Percentiles rank a stretch among this genome's conserved stretches.
These are phyloP conservation scores for Emericellopsis atlantica DNA, from an alignment of 2,329 filamentous ascomycete species.

Conservation along the genomic window DNA sequence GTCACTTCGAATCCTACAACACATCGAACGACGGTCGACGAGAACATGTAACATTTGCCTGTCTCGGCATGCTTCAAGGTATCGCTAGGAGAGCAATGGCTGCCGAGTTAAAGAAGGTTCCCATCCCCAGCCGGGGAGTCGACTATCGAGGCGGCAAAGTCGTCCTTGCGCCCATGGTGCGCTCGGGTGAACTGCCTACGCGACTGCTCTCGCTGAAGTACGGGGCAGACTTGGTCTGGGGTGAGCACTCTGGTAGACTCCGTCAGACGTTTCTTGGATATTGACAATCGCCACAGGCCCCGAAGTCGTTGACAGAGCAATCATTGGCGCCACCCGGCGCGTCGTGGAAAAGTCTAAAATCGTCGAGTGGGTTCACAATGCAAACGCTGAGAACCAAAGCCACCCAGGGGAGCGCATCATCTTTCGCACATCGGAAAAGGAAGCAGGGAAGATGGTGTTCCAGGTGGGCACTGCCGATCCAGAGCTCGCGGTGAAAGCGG, in stretches of 20 bases:
- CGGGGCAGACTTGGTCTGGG: constrained; percentile 95
- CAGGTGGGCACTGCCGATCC: constrained; percentile 86
- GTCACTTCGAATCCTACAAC: neutral
- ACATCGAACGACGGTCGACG: neutral
- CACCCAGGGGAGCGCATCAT: constrained; percentile 56
- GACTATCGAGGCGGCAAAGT: constrained; percentile 84
- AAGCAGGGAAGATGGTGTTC: constrained; percentile 69
- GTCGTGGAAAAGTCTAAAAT: constrained; percentile 66
- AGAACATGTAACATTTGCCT: neutral
- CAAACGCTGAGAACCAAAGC: constrained; percentile 56
- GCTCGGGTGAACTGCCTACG: constrained; percentile 89
- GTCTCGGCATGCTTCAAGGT: constrained; percentile 16
- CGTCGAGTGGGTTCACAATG: constrained; percentile 71
- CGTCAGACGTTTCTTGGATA: neutral
- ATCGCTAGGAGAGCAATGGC: constrained; percentile 42
- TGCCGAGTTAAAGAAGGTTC: constrained; percentile 51
- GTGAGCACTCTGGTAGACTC: constrained; percentile 26
- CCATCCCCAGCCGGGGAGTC: constrained; percentile 78
- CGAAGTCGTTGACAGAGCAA: constrained; percentile 83
- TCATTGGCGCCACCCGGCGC: constrained; percentile 75
- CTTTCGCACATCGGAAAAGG: constrained; percentile 67
- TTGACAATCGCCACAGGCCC: constrained; percentile 43
- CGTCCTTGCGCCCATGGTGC: constrained; percentile 94
- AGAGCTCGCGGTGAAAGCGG: constrained; percentile 70
- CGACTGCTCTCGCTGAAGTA: constrained; percentile 84